A percentile compares a stretch with the other conserved stretches of the same genome.
These are phyloP conservation scores for Hypoxylon rubiginosum DNA, from an alignment of 2,329 filamentous ascomycete species.

Conservation along the genomic window DNA sequence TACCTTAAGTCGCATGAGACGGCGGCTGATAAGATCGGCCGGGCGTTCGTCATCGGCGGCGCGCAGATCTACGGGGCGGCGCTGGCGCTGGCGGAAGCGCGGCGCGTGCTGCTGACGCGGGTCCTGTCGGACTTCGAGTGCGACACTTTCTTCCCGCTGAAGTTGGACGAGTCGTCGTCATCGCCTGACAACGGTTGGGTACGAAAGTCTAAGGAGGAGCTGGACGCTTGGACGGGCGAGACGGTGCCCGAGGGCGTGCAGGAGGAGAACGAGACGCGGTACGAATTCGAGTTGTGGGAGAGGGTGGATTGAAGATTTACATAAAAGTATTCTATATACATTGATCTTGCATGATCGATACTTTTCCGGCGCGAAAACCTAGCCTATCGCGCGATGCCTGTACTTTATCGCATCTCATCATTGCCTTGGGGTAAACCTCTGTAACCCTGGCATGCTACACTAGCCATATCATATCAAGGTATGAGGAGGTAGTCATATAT, in stretches of 20 bases:
- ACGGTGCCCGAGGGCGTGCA: slow-evolving; percentile 67
- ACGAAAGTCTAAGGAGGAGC: slow-evolving; percentile 62
- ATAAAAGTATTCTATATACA: slow-evolving; percentile 37
- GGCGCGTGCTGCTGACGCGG: slow-evolving; percentile 77
- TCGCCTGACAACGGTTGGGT: slow-evolving; percentile 63
- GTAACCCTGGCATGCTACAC: slow-evolving; percentile 13
- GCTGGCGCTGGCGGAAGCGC: slow-evolving; percentile 69
- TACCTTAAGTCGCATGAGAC: slow-evolving; percentile 57
- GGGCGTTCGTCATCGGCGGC: slow-evolving; percentile 90
- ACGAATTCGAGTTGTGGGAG: slow-evolving; percentile 83
- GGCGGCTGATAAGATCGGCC: slow-evolving; percentile 57
- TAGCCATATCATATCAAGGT: slow-evolving; percentile 10
- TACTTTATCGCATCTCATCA: not conserved
- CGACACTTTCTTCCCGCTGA: slow-evolving; percentile 80
- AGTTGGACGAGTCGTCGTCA: slow-evolving; percentile 55
- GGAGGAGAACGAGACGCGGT: slow-evolving; percentile 74
- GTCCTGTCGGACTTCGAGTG: slow-evolving; percentile 79
- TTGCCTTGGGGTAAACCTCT: slow-evolving; percentile 10
- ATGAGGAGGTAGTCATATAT: slow-evolving; percentile 10
- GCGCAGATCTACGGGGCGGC: slow-evolving; percentile 85
- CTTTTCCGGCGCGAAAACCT: slow-evolving; percentile 5
- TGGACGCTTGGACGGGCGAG: slow-evolving; percentile 77
- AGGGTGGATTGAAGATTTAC: slow-evolving; percentile 55
- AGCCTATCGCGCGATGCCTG: not conserved
- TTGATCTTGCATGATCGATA: slow-evolving; percentile 12